Evolutionary conservation across 345 rosid species (phyloP), one percentile per base, ranked within the genome.

Genomic region (Populus nigra): DNA sequence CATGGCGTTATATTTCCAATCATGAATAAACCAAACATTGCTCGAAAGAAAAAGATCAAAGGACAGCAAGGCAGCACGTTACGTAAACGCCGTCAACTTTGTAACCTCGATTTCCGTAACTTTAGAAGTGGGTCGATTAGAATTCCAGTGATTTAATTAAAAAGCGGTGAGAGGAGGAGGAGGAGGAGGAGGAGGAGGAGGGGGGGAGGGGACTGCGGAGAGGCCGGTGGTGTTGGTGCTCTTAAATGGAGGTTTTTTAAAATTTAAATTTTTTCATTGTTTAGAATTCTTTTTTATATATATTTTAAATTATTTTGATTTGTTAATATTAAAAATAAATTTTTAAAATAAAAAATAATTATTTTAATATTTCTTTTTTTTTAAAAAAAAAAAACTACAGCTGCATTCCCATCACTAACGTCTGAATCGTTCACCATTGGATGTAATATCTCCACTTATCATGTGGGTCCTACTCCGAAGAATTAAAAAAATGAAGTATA

Each of bases 361-460:
- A 29, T 29, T 29, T 29, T 29, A 29, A 29, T 29, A 1, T 29
- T 31, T 31, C 2, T 31, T 1, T 1, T n/a, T n/a, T n/a, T n/a
- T n/a, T n/a, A 31, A 31, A 31, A 31, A 31, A 31, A 31, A 31
- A 1, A 0, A 33, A 33, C 5, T 33, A 4, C 35, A 33, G 35
- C 35, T 33, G 35, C 35, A 33, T 4, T 33, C 35, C 35, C 35
- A 33, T 33, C 35, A 33, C 35, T 33, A 33, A 33, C 89, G 87
- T 85, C 87, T 83, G 85, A 82, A 85, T 79, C 78, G 45, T 80
- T 17, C 55, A 59, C 74, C 47, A 65, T 66, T 68, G 33, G 79
- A 83, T 76, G 83, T 74, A 81, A 87, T 74, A 81, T 69, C 79
- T 79, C 36, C 53, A 61, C 47, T 72, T 69, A 59, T 83, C 35